These are phyloP conservation scores for Colletotrichum sp. DNA, from an alignment of 2,329 filamentous ascomycete genomes.

Conservation along the genomic window DNA sequence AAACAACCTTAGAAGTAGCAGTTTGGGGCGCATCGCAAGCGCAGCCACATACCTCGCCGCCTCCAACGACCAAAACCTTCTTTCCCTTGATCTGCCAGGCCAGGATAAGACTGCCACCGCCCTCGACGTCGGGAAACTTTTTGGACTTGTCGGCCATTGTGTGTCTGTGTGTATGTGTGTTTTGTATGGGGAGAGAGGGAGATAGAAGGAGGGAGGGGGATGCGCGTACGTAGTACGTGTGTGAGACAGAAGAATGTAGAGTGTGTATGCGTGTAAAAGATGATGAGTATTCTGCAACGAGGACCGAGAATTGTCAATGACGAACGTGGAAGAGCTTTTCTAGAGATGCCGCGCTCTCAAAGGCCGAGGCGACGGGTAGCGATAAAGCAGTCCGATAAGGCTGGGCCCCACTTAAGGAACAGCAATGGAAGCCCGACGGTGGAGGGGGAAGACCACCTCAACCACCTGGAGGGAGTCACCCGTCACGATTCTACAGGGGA, in stretches of 20 bases:
- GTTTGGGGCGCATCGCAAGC: not conserved
- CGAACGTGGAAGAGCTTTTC: slow-evolving; percentile 5
- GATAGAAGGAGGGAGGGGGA: not conserved
- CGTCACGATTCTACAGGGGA: not conserved
- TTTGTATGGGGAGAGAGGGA: not conserved
- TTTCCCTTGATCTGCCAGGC: slow-evolving; percentile 96
- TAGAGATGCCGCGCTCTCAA: not conserved
- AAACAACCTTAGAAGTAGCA: not conserved
- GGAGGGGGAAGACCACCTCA: not conserved
- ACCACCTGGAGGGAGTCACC: not conserved
- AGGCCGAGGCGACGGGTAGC: not conserved
- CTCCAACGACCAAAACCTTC: slow-evolving; percentile 89
- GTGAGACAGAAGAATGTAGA: not conserved
- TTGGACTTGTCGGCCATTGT: slow-evolving; percentile 27
- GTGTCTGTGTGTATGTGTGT: not conserved
- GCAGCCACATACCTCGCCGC: slow-evolving; percentile 77
- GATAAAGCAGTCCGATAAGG: slow-evolving; percentile 13
- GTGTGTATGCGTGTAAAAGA: not conserved
- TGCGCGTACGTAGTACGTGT: not conserved
- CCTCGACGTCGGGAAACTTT: slow-evolving; percentile 80
- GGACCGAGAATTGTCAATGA: not conserved
- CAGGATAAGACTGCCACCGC: slow-evolving; percentile 90
- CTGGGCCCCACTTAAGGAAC: not conserved
- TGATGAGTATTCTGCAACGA: not conserved
- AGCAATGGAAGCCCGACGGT: not conserved